These are phyloP conservation scores for Hyaloperonospora brassicae DNA, from an alignment of 352 stramenopile species.

Conservation along the genomic window DNA sequence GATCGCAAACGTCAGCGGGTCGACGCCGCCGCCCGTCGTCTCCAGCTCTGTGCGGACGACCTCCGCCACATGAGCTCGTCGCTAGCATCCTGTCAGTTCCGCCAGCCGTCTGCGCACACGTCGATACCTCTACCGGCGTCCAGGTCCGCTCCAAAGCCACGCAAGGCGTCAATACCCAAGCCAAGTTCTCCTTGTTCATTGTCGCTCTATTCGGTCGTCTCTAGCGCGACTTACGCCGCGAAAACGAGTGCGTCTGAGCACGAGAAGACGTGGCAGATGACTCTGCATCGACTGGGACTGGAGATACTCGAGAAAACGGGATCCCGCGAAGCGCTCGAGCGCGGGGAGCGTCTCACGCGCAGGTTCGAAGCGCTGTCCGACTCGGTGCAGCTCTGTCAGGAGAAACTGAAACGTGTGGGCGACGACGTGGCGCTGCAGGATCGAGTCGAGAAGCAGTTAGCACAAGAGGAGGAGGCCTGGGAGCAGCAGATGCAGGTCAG, in stretches of 20 bases:
- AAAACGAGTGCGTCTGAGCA: constrained; percentile 12
- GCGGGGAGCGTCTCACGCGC: constrained; percentile 26
- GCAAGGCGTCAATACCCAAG: neutral
- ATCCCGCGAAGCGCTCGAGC: constrained; percentile 18
- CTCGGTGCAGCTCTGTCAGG: neutral
- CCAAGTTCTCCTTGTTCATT: constrained; percentile 8
- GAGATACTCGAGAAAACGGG: constrained; percentile 14
- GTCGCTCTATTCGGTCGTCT: constrained; percentile 38
- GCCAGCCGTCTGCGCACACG: constrained; percentile 4
- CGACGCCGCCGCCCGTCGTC: constrained; percentile 15
- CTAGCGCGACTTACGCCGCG: constrained; percentile 19
- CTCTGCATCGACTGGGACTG: constrained; percentile 20
- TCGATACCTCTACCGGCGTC: constrained; percentile 17
- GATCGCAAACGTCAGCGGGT: constrained; percentile 24
- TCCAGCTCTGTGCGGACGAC: constrained; percentile 30
- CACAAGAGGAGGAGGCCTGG: constrained; percentile 48
- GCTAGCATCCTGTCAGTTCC: constrained; percentile 25
- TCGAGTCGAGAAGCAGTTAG: constrained; percentile 47
- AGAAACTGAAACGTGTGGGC: constrained; percentile 1
- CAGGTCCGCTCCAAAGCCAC: constrained; percentile 6
- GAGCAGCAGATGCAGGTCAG: constrained; percentile 48
- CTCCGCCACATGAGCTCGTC: constrained; percentile 20
- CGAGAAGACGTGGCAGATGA: constrained; percentile 26
- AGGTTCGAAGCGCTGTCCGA: constrained; percentile 8
- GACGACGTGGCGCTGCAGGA: constrained; percentile 45